Evolutionary conservation across 2,329 filamentous ascomycete genomes (phyloP), one percentile per base, ranked within the genome.

Genomic region (Aspergillus sp.): DNA sequence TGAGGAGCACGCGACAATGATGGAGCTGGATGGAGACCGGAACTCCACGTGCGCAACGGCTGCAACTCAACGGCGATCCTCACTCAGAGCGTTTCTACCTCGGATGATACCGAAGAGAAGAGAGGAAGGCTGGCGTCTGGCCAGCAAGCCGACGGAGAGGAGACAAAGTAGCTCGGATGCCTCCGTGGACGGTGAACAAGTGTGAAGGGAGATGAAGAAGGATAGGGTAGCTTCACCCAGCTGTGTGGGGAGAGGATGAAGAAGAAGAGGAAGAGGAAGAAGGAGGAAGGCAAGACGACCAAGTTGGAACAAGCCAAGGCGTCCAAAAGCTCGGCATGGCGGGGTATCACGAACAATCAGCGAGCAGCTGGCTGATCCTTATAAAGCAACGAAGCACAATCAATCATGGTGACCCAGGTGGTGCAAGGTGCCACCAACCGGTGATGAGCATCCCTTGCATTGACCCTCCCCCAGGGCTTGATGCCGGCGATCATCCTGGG

Each of bases 251-350:
- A 54, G 21, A 19, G 8, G 11, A 25, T 25, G 38, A 15, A 25
- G 38, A 19, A 8, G 13, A 27, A 17, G 36, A 39, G 7, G 25
- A 44, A 15, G 42, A 53, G 47, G 13, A 23, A n/a, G 19, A 23
- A 36, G n/a, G 17, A 30, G 36, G 21, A 49, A 39, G 54, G 32
- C 17, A 15, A 19, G 42, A 5, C 25, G 6, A 50, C 15, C 47
- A 50, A 21, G 41, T 44, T 44, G 41, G 47, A 15, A 15, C 47
- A 30, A 17, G 47, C 47, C 47, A 50, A 50, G 47, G 25, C 25
- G 47, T 50, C 23, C 53, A 61, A 58, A 58, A 44, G 54, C 59
- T 61, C 59, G 59, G 59, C 59, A 61, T 58, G 50, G 59, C 59
- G 59, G 55, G 59, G 58, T 54, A 60, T 57, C 48, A 58, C 27